Base-by-base conservation (phyloP, 163 green algal genomes). In the Scenedesmus sp. region DNA sequence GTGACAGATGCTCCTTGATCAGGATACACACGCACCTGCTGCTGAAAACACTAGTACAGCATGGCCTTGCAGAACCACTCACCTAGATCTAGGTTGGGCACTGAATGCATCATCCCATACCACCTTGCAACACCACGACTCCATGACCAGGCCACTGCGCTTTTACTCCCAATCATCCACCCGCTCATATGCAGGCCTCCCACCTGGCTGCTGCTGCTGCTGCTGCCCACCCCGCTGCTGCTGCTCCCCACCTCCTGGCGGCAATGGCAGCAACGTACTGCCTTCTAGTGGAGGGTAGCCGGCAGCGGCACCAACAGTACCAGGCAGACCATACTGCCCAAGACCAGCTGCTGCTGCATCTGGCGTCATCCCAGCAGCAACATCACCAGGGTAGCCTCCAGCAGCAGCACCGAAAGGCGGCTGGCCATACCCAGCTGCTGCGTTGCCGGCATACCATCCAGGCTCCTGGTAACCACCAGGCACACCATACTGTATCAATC, bases 141-240 rank as follows among this genome's bases (percentile, higher is more conserved):
- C n/a, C n/a, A n/a, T n/a, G n/a, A n/a, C n/a, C n/a, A n/a, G n/a
- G n/a, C n/a, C n/a, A n/a, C 7, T 26, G 44, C 61, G 24, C 59
- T n/a, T 53, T 91, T 78, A 91, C 78, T 91, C 87, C 87, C 87
- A 91, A 22, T 91, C 87, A 87, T 91, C 87, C 35, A 91, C 87
- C 22, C 43, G 53, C 87, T 91, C 87, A 43, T 91, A 91, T 15
- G 40, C 37, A 15, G 44, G 10, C 56, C 59, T 26, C 22, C 49
- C 70, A 20, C 30, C 40, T 13, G 76, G 22, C 59, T 53, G 35
- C 40, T 43, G 33, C 82, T 49, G 51, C 83, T 35, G 56, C 83
- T 87, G 87, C 86, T 79, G 49, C 76, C 24, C 24, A 24, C 40
- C 20, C 84, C n/a, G 84, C 78, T 65, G 87, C 78, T 68, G 56